phyloP scores from a whole-genome alignment of 495 filamentous ascomycete genomes.

The Neurospora sp. region DNA sequence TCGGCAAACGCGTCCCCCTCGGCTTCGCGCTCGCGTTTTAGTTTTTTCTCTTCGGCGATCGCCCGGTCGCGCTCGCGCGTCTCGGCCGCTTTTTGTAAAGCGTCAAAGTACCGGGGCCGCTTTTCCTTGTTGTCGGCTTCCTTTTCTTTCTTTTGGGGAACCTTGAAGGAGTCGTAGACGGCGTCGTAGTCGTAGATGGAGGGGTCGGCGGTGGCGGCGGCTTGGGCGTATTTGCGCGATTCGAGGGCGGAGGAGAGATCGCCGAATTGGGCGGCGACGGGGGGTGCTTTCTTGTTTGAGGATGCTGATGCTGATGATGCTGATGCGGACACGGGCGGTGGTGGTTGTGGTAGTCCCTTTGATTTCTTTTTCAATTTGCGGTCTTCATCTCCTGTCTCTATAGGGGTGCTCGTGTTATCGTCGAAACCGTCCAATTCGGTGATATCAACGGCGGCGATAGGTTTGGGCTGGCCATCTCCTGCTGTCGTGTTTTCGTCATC shows the following conservation, averaged over 20 bases:
- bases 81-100: slow-evolving; percentile 69
- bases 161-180: slow-evolving; percentile 57
- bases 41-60: slow-evolving; percentile 76
- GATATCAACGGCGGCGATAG: slow-evolving; percentile 9
- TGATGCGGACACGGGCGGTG: slow-evolving; percentile 4
- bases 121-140: slow-evolving; percentile 35
- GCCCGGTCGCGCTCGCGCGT: slow-evolving; percentile 80
- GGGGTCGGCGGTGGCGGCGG: slow-evolving; percentile 50
- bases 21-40: slow-evolving; percentile 78
- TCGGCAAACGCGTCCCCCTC: slow-evolving; percentile 92
- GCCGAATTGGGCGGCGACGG: slow-evolving; percentile 27
- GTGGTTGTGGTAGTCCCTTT: slow-evolving; percentile 29
- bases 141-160: slow-evolving; percentile 28
- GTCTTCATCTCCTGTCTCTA: background rate
- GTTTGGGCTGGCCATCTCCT: slow-evolving; percentile 7
- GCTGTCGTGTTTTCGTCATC: slow-evolving; percentile 13
- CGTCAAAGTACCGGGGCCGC: slow-evolving; percentile 74
- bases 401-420: background rate
- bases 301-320: background rate
- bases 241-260: slow-evolving; percentile 45
- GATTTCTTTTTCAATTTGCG: slow-evolving; percentile 2
- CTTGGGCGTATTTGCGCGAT: slow-evolving; percentile 45
- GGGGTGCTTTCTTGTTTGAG: background rate
- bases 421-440: slow-evolving; percentile 14
- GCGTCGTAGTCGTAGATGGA: slow-evolving; percentile 70